Evolutionary conservation across 352 stramenopile genomes (phyloP).

Genomic region (Globisporangium recalcitrans): DNA sequence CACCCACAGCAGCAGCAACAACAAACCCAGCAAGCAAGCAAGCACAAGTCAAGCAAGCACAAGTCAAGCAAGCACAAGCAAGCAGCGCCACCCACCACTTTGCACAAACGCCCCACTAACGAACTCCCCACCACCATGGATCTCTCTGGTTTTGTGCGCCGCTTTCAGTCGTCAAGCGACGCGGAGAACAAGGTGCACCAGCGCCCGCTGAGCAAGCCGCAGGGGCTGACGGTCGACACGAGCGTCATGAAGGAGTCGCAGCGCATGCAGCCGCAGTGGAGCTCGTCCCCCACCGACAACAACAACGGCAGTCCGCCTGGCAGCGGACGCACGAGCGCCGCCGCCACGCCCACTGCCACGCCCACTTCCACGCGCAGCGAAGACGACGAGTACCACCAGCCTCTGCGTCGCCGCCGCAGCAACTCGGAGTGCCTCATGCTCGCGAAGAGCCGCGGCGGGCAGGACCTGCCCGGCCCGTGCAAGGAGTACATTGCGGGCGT

Average conservation of each 20-base stretch:
- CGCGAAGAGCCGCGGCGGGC: slow-evolving; percentile 44
- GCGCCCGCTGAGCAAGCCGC: slow-evolving; percentile 18
- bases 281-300: slow-evolving; percentile 11
- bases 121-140: slow-evolving; percentile 24
- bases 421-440: slow-evolving; percentile 81
- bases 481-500: slow-evolving; percentile 84
- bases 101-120: slow-evolving; percentile 1
- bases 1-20: slow-evolving; percentile 9
- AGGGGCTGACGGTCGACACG: slow-evolving; percentile 47
- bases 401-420: slow-evolving; percentile 53
- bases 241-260: slow-evolving; percentile 27
- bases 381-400: slow-evolving; percentile 25
- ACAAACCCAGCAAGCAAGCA: background rate
- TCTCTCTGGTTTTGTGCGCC: slow-evolving; percentile 31
- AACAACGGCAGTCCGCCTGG: slow-evolving; percentile 11
- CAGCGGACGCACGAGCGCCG: slow-evolving; percentile 16
- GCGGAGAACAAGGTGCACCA: slow-evolving; percentile 16
- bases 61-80: slow-evolving; percentile 5
- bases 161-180: slow-evolving; percentile 24
- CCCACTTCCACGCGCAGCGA: slow-evolving; percentile 32
- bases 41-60: slow-evolving; percentile 6
- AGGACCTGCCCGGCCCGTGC: slow-evolving; percentile 63
- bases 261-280: slow-evolving; percentile 23
- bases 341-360: slow-evolving; percentile 25
- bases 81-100: background rate